Percentiles rank a stretch among this genome's conserved stretches.
Evolutionary conservation across 2,329 filamentous ascomycete genomes (phyloP).

Genomic region (Nigrograna mackinnonii): DNA sequence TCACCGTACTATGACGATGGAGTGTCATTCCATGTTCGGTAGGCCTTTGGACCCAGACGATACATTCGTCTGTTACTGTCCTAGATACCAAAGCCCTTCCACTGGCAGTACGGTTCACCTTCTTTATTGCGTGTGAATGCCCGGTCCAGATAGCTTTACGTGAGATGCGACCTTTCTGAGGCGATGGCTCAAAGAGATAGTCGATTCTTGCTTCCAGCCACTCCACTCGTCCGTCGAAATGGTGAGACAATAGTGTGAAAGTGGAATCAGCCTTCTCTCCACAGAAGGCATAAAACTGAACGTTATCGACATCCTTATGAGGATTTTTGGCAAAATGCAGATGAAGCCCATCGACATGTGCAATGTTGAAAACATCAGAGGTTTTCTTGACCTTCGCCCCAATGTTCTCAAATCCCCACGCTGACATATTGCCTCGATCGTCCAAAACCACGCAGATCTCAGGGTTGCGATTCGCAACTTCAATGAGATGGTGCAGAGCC

Average conservation of each 20-base stretch:
- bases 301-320: slow-evolving; percentile 55
- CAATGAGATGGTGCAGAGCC: slow-evolving; percentile 81
- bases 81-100: slow-evolving; percentile 81
- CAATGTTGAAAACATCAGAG: slow-evolving; percentile 80
- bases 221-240: slow-evolving; percentile 82
- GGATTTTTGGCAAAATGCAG: slow-evolving; percentile 41
- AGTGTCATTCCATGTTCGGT: slow-evolving; percentile 58
- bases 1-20: slow-evolving; percentile 69
- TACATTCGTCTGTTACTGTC: slow-evolving; percentile 75
- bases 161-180: slow-evolving; percentile 59
- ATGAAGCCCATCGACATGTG: slow-evolving; percentile 68
- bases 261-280: slow-evolving; percentile 63
- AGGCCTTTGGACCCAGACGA: slow-evolving; percentile 77
- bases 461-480: slow-evolving; percentile 80
- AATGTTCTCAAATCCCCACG: slow-evolving; percentile 89
- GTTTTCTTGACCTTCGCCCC: slow-evolving; percentile 69
- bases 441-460: slow-evolving; percentile 89
- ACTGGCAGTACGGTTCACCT: slow-evolving; percentile 83
- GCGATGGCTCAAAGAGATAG: slow-evolving; percentile 75
- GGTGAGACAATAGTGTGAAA: slow-evolving; percentile 76
- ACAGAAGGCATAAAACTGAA: slow-evolving; percentile 75
- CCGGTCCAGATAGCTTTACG: slow-evolving; percentile 77
- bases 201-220: slow-evolving; percentile 81
- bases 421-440: slow-evolving; percentile 82
- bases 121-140: slow-evolving; percentile 78